These are phyloP conservation scores for Fraxinus cuspidata DNA, from an alignment of 257 asterid genomes.

Conservation along the genomic window DNA sequence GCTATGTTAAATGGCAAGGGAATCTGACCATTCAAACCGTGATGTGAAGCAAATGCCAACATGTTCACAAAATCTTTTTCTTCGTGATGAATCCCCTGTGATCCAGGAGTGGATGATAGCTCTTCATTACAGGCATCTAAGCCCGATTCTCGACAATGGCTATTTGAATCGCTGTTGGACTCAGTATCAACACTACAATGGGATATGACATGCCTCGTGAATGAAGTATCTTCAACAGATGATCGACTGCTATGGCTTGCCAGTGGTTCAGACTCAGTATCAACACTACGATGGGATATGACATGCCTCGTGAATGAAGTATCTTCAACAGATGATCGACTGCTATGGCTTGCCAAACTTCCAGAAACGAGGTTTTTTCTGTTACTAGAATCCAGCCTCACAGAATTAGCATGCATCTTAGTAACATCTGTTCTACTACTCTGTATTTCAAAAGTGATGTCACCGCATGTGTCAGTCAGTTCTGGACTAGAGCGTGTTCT, in stretches of 20 bases:
- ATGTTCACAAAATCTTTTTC: conserved; percentile 84
- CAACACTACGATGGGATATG: conserved; percentile 41
- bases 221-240: conserved; percentile 50
- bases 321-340: conserved; percentile 48
- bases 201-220: conserved; percentile 41
- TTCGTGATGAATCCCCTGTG: conserved; percentile 67
- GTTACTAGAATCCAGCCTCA: conserved; percentile 46
- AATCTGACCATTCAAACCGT: conserved; percentile 69
- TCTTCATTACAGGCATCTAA: conserved; percentile 56
- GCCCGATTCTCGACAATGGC: conserved; percentile 51
- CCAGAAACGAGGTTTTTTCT: conserved; percentile 56
- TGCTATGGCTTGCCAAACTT: conserved; percentile 50
- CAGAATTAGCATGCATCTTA: conserved; percentile 41
- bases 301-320: conserved; percentile 40
- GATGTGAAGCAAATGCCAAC: conserved; percentile 84
- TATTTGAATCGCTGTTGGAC: conserved; percentile 51
- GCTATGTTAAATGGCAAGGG: conserved; percentile 64
- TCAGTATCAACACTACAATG: conserved; percentile 55
- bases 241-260: conserved; percentile 48
- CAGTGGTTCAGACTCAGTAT: conserved; percentile 10
- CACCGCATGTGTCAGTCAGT: conserved; percentile 70
- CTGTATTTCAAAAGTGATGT: conserved; percentile 41
- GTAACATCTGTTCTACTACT: conserved; percentile 47
- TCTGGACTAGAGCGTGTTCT: conserved; percentile 95
- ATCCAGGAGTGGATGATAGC: conserved; percentile 54